Percentiles rank a stretch among this genome's conserved stretches.
Evolutionary conservation across 345 rosid genomes (phyloP).

Genomic region (Gossypium stocksii): DNA sequence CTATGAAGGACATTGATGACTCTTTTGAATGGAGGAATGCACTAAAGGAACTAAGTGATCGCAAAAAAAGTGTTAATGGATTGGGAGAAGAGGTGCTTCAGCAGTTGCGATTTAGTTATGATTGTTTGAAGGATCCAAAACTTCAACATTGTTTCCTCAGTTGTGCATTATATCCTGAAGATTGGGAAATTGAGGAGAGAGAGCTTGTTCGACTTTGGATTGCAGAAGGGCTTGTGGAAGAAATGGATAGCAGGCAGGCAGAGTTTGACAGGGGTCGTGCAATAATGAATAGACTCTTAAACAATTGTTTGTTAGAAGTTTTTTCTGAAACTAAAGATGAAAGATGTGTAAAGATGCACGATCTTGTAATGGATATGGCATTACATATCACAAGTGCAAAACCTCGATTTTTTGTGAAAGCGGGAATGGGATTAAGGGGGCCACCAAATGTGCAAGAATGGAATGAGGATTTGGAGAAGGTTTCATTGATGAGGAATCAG

Average conservation of each 20-base stretch:
- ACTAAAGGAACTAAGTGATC: too few species aligned
- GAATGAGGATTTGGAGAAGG: too few species aligned
- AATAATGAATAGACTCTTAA: conserved; percentile 12
- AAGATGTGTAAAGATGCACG: conserved; percentile 27
- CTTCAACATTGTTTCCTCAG: conserved; percentile 18
- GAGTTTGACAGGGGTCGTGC: conserved; percentile 1
- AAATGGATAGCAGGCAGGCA: conserved; percentile 2
- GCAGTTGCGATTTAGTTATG: not conserved
- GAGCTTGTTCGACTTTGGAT: not conserved
- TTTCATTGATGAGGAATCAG: too few species aligned
- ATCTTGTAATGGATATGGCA: not conserved
- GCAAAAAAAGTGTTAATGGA: too few species aligned
- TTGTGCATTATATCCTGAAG: conserved; percentile 18
- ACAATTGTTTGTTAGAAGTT: conserved; percentile 4
- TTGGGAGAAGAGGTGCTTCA: not conserved
- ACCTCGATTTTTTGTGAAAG: conserved; percentile 13
- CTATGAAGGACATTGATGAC: too few species aligned
- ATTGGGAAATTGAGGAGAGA: not conserved
- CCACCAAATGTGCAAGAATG: too few species aligned
- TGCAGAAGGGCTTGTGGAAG: not conserved
- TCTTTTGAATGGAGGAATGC: too few species aligned
- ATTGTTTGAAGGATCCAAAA: not conserved
- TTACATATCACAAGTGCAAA: not conserved
- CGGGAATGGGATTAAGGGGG: not conserved
- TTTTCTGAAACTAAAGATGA: too few species aligned